Evolutionary conservation across 2,329 filamentous ascomycete species (phyloP).

Genomic region (Monosporascus ibericus): DNA sequence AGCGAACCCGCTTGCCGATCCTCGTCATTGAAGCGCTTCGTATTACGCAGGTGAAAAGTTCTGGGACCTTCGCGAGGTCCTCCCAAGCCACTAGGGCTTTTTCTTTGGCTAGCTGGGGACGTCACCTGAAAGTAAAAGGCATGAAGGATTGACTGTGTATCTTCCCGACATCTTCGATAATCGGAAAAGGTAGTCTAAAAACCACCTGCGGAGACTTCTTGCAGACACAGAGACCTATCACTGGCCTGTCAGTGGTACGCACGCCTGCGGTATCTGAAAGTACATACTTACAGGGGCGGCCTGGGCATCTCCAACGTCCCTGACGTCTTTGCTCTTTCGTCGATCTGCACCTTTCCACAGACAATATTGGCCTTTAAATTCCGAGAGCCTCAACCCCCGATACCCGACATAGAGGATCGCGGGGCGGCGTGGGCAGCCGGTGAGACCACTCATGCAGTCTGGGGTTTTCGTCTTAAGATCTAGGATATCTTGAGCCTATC

Average conservation of each 20-base stretch:
- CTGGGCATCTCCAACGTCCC: not conserved
- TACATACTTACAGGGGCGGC: not conserved
- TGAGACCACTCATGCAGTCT: not conserved
- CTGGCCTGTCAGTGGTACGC: not conserved
- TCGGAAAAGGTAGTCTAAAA: not conserved
- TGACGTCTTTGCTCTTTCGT: not conserved
- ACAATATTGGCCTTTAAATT: not conserved
- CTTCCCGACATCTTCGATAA: not conserved
- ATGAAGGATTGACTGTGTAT: not conserved
- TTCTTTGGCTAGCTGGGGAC: not conserved
- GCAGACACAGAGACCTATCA: not conserved
- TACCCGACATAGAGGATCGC: not conserved
- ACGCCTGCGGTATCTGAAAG: not conserved
- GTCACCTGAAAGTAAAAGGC: not conserved
- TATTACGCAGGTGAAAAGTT: not conserved
- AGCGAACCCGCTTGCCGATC: conserved; percentile 15
- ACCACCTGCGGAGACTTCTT: not conserved
- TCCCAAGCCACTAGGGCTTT: not conserved
- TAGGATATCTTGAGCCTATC: not conserved
- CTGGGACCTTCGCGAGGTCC: not conserved
- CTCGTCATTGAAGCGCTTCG: conserved; percentile 8
- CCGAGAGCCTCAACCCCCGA: not conserved
- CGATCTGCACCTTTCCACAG: not conserved
- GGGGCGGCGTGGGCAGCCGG: not conserved
- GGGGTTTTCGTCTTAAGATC: not conserved